Evolutionary conservation across 2,329 filamentous ascomycete genomes (phyloP), one percentile per base, ranked within the genome.

Genomic region (Leptographium wingfieldii): DNA sequence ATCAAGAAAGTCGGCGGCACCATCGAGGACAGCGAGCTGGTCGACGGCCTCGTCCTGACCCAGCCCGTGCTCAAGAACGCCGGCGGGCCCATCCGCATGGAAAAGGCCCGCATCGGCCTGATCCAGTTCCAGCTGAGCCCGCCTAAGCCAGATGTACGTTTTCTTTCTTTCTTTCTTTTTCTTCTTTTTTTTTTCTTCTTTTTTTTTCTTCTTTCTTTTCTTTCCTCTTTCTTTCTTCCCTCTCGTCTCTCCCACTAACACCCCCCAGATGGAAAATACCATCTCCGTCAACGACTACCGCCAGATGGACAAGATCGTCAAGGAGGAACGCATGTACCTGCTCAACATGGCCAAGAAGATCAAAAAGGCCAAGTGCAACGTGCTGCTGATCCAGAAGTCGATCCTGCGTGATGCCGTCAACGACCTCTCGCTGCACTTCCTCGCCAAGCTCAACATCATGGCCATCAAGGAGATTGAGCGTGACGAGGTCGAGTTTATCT

Each of bases 281-380:
- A 97, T 99, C 65, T 87, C 95, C 38, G 94, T 99, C 70, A 99
- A 99, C 75, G 94, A 99, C 78, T 99, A 99, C 81, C 84, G 94
- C 70, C 94, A 99, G 74, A 99, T 99, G 94, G 94, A 99, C 80
- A 99, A 97, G 82, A 99, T 99, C 66, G 83, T 99, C 68, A 99
- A 99, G 78, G 94, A 99, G 77, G 94, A 99, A 79, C 90, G 94
- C 67, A 89, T 94, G 67, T 99, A 99, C 76, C 84, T 99, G 65
- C 83, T 99, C 61, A 97, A 97, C 80, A 89, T 99, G 84, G 92
- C 95, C 71, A 97, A 99, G 84, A 99, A 97, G 82, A 99, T 99
- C 75, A 96, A 97, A 79, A 99, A 97, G 82, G 92, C 94, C 67
- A 99, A 97, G 80, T 99, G 94, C 78, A 99, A 99, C 69, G 94